Evolutionary conservation across 106 monocot species (phyloP), one percentile per base, ranked within the genome.

Genomic region (Iris macrosiphon): DNA sequence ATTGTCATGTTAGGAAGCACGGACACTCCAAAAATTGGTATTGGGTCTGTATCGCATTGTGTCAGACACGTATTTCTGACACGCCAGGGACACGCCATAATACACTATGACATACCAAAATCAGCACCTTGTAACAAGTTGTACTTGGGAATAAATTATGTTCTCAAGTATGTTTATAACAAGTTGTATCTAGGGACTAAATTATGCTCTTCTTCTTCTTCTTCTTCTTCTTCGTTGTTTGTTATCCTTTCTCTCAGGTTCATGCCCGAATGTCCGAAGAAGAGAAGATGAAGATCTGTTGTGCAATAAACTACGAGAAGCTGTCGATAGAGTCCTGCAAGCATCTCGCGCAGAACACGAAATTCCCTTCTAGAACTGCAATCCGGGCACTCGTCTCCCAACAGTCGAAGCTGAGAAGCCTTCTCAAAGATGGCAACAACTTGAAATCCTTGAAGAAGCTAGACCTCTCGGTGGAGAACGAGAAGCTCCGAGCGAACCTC

Each of bases 201-300:
- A 35, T 35, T 35, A 35, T 35, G 34, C 10, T 42, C 29, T 7
- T 35, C 16, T 20, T 61, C 21, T 47, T 47, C 6, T 1, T 32
- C n/a, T 34, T 11, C n/a, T 55, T n/a, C n/a, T n/a, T n/a, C n/a
- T n/a, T n/a, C n/a, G n/a, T n/a, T n/a, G n/a, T n/a, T n/a, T 21
- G 20, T 11, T 55, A 10, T 37, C 20, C 35, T 55, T 55, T 12
- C n/a, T 11, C 26, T 13, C 69, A 92, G 92, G 79, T 82, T 69
- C 92, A 87, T 55, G 28, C 43, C 21, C 34, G 45, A 23, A 52
- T 92, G 39, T 55, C 74, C 0, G 92, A 82, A 49, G 92, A 79
- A 56, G 79, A 92, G 63, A 92, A 75, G 74, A 68, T 66, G 73
- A 83, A 71, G 73, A 80, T 92, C 13, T 92, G 87, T 28, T 55